Base-by-base conservation (phyloP, 2,329 filamentous ascomycete species). In the Hortaea werneckii region DNA sequence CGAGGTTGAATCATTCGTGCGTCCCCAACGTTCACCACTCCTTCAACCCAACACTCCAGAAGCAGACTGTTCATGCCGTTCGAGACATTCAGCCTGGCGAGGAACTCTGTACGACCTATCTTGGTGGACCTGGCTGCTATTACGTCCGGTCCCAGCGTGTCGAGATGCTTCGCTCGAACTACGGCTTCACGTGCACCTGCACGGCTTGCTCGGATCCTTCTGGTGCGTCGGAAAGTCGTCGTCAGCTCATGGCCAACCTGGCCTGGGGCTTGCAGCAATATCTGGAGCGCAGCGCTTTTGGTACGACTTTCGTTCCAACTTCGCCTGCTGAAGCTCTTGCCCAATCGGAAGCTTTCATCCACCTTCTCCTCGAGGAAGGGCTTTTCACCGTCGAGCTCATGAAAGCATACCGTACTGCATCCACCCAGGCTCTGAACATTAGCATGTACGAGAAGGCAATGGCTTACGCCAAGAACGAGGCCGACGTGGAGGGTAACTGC, bases 331-430 rank as follows among this genome's bases (percentile, higher is more conserved):
- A 27, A n/a, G 45, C 45, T 9, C 32, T 47, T 10, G 28, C 29
- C 48, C 43, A 45, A 35, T 9, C 30, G 5, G 50, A 54, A 38
- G 49, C 55, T 37, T 42, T 96, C 64, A 95, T 96, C 65, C 84
- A 88, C 34, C 75, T 96, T 39, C 77, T 96, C 6, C 88, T 95
- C 37, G 89, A 95, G 66, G 90, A 96, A 68, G 90, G 90, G 6
- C 74, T 96, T 45, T 30, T 46, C 28, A 48, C 43, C 10, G 37
- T 47, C 11, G 55, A 58, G 42, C 48, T 60, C 2, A 38, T 42
- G 40, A 55, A 50, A 37, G 56, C 57, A 11, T 57, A 58, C 37
- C 56, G 53, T 26, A 39, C 52, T 5, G 54, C 55, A 6, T 52
- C 55, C 5, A 47, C 46, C 13, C 50, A 55, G 35, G 47, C 49